Evolutionary conservation across 1,284 basidiomycete species (phyloP).

Genomic region (Neolentinus lepideus): DNA sequence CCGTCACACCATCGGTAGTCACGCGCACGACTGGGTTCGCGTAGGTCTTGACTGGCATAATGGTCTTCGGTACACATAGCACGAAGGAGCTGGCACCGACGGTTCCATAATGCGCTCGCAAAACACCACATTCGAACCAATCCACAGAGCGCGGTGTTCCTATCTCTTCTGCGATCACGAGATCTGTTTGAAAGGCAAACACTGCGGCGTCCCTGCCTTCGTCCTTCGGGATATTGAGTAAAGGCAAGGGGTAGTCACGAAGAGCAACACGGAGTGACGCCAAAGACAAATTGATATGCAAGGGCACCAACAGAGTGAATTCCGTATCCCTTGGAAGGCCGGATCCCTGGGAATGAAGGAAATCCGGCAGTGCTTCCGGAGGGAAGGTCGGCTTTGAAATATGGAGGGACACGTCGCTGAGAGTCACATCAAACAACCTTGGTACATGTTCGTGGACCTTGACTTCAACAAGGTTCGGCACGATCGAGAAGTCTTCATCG

Average conservation of each 20-base stretch:
- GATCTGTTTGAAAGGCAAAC: conserved; percentile 69
- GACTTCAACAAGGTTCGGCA: conserved; percentile 27
- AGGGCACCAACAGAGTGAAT: conserved; percentile 80
- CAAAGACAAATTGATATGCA: conserved; percentile 73
- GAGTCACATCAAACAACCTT: conserved; percentile 69
- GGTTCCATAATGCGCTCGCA: conserved; percentile 45
- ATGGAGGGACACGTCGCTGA: conserved; percentile 54
- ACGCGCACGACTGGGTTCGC: conserved; percentile 72
- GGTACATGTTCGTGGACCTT: conserved; percentile 38
- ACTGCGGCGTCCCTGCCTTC: conserved; percentile 31
- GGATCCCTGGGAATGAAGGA: conserved; percentile 63
- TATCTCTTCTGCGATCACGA: conserved; percentile 90
- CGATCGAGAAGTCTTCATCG: conserved; percentile 6
- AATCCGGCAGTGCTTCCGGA: conserved; percentile 52
- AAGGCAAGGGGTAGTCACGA: conserved; percentile 77
- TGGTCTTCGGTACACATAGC: conserved; percentile 81
- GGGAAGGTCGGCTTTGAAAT: conserved; percentile 63
- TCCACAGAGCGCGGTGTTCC: conserved; percentile 65
- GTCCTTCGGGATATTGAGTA: conserved; percentile 52
- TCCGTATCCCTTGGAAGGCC: conserved; percentile 66
- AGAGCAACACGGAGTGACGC: conserved; percentile 57
- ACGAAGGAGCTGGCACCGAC: conserved; percentile 50
- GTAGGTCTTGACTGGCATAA: conserved; percentile 95
- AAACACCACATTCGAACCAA: conserved; percentile 64
- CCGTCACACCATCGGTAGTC: conserved; percentile 58